Evolutionary conservation across 352 stramenopile genomes (phyloP).

Genomic region (Phytophthora aleatoria): DNA sequence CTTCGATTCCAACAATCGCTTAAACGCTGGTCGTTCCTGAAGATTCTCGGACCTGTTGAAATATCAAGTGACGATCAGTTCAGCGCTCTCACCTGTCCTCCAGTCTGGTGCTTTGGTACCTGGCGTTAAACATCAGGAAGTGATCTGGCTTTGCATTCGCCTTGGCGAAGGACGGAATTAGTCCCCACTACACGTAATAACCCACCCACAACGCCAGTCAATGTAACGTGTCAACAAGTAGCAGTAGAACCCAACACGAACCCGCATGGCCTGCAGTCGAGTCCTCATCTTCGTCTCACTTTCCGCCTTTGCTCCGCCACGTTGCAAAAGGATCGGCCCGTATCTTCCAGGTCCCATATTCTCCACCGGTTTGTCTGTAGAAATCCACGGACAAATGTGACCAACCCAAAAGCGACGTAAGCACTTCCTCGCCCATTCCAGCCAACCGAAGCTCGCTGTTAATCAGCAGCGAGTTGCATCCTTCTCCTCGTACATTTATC

Average conservation of each 20-base stretch:
- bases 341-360: conserved; percentile 82
- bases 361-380: conserved; percentile 68
- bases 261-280: conserved; percentile 69
- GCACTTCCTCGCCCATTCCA: not conserved
- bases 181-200: conserved; percentile 60
- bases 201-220: not conserved
- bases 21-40: conserved; percentile 73
- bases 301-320: conserved; percentile 6
- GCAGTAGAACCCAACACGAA: conserved; percentile 26
- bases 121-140: conserved; percentile 89
- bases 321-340: conserved; percentile 54
- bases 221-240: conserved; percentile 2
- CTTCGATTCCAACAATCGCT: conserved; percentile 67
- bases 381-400: conserved; percentile 1
- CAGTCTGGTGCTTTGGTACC: conserved; percentile 34
- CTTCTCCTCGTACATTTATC: conserved; percentile 64
- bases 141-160: conserved; percentile 73
- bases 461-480: not conserved
- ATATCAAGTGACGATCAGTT: not conserved
- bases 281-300: conserved; percentile 20
- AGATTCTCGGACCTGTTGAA: conserved; percentile 67
- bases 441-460: not conserved
- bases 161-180: conserved; percentile 87
- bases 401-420: conserved; percentile 4
- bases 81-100: not conserved